Conservation (phyloP, 306 rosid species). For the Dalbergia oliveri region DNA sequence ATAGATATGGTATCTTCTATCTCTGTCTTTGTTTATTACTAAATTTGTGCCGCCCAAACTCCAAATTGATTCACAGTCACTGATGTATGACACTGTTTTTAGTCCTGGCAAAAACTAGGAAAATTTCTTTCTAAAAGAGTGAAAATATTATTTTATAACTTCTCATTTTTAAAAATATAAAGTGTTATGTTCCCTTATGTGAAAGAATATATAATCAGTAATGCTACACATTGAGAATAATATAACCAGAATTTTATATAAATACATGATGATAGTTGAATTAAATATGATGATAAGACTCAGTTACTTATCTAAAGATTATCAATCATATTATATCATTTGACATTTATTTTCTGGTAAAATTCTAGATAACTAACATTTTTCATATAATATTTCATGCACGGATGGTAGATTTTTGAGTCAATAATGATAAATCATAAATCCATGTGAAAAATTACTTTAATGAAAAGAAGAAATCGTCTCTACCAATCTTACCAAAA, state of each 20-base stretch:
- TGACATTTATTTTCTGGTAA: no score
- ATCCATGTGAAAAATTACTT: not conserved
- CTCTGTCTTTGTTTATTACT: not conserved
- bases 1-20: not conserved
- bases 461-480: not conserved
- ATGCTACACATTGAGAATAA: no score
- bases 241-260: no score
- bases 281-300: no score
- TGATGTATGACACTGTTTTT: not conserved
- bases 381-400: not conserved
- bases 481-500: not conserved
- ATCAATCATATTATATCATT: no score
- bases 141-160: not conserved
- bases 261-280: no score
- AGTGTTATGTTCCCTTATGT: no score
- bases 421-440: not conserved
- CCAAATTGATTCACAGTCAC: conserved; percentile 17
- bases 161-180: not conserved
- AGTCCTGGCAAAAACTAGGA: not conserved
- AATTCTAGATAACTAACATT: no score
- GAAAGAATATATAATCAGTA: not conserved
- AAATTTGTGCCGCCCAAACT: conserved; percentile 15
- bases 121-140: not conserved
- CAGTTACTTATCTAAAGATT: no score
- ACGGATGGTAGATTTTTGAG: not conserved